These are phyloP conservation scores for Balansia obtecta DNA, from an alignment of 2,329 filamentous ascomycete species.

Conservation along the genomic window DNA sequence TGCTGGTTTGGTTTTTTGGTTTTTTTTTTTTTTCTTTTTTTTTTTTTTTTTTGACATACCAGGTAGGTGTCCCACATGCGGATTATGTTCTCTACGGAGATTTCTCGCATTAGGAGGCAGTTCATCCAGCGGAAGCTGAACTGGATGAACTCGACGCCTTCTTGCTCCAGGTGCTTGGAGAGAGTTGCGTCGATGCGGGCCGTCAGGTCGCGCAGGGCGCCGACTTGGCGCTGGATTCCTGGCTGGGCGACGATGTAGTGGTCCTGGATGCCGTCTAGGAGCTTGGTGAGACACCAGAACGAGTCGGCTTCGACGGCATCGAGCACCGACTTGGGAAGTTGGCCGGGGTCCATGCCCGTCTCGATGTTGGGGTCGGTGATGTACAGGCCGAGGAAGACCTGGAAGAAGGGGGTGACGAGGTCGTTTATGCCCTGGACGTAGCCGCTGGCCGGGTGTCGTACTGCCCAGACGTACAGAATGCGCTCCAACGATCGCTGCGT, in stretches of 20 bases:
- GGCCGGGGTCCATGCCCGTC: constrained; percentile 90
- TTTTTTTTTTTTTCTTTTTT: no score
- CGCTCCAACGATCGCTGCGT: constrained; percentile 89
- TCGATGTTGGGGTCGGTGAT: constrained; percentile 91
- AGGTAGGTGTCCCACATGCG: constrained; percentile 99
- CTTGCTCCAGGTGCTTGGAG: constrained; percentile 77
- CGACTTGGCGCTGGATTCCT: constrained; percentile 88
- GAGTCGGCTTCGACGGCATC: constrained; percentile 96
- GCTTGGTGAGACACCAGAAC: constrained; percentile 96
- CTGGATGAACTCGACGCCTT: constrained; percentile 96
- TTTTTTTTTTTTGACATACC: no score
- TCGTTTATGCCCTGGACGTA: constrained; percentile 99
- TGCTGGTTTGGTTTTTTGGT: no score
- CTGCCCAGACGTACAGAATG: constrained; percentile 95
- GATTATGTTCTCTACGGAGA: constrained; percentile 92
- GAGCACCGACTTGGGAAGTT: constrained; percentile 77
- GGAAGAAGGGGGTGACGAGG: constrained; percentile 93
- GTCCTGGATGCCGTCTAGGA: constrained; percentile 97
- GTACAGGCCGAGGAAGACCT: constrained; percentile 90
- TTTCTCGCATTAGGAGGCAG: constrained; percentile 92
- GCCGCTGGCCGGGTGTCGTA: constrained; percentile 89
- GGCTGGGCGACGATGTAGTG: constrained; percentile 98
- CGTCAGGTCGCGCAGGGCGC: constrained; percentile 78
- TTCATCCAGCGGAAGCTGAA: constrained; percentile 99
- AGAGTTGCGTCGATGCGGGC: constrained; percentile 75